phyloP scores from a whole-genome alignment of 441 rosid species.

The Macaranga tanarius region DNA sequence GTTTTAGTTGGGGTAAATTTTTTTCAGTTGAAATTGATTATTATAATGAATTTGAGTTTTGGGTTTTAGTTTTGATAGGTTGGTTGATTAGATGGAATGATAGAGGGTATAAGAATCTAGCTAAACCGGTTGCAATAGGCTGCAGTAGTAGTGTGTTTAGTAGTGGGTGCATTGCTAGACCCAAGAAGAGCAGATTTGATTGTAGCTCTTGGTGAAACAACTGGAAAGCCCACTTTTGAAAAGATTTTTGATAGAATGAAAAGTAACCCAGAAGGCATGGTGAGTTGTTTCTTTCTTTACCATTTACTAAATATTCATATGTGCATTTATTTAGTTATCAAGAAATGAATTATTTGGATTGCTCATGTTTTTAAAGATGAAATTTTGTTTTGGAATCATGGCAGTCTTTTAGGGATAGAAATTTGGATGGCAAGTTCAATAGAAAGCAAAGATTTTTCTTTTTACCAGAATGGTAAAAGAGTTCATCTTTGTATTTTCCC shows the following conservation, averaged over 20 bases:
- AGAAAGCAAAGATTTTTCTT: too few species aligned
- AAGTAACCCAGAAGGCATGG: constrained; percentile 73
- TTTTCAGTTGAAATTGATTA: too few species aligned
- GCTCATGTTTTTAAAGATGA: too few species aligned
- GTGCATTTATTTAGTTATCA: too few species aligned
- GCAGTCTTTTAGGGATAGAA: too few species aligned
- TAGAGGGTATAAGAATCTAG: constrained; percentile 49
- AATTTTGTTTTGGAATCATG: too few species aligned
- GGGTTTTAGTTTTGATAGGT: background rate
- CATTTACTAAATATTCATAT: background rate
- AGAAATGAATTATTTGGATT: too few species aligned
- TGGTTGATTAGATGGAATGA: too few species aligned
- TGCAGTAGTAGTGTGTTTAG: constrained; percentile 86
- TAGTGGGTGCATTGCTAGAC: constrained; percentile 45
- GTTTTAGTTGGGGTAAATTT: too few species aligned
- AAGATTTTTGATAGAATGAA: constrained; percentile 81
- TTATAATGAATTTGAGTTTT: background rate
- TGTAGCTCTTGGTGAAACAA: constrained; percentile 89
- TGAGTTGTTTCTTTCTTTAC: constrained; percentile 29
- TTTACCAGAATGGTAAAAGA: too few species aligned
- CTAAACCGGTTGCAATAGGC: constrained; percentile 88
- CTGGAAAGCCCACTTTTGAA: constrained; percentile 85
- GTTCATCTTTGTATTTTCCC: too few species aligned
- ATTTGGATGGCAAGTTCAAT: too few species aligned
- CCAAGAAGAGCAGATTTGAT: constrained; percentile 89